Evolutionary conservation across 768 basidiomycete species (phyloP).

Genomic region (Wakefieldia striispora): DNA sequence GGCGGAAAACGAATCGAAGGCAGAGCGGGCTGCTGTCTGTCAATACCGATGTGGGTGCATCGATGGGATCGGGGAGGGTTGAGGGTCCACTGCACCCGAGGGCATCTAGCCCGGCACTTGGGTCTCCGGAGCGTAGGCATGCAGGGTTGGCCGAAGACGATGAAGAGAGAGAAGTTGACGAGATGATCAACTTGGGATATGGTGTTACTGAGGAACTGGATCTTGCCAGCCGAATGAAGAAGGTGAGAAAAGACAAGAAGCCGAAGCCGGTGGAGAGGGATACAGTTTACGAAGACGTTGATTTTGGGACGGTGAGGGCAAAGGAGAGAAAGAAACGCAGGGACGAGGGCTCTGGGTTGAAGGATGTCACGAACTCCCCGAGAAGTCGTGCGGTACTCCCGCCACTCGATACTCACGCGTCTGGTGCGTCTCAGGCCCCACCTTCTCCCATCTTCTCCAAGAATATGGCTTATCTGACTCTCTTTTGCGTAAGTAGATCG

Average conservation of each 20-base stretch:
- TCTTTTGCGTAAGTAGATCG: conserved; percentile 27
- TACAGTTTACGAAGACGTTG: conserved; percentile 20
- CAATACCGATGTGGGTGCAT: conserved; percentile 29
- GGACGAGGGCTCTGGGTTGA: conserved; percentile 39
- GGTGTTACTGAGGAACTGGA: conserved; percentile 16
- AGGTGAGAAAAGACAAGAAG: conserved; percentile 42
- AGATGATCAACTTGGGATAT: conserved; percentile 18
- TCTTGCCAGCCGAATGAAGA: conserved; percentile 31
- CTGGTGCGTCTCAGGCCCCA: conserved; percentile 29
- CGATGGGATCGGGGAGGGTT: conserved; percentile 22
- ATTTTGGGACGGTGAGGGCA: conserved; percentile 24
- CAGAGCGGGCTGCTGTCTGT: conserved; percentile 57
- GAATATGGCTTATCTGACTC: conserved; percentile 14
- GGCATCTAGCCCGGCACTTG: conserved; percentile 67
- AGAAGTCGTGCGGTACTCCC: conserved; percentile 35
- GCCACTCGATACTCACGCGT: conserved; percentile 35
- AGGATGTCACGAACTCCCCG: conserved; percentile 65
- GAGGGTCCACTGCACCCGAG: conserved; percentile 46
- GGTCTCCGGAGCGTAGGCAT: conserved; percentile 54
- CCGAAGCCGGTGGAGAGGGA: conserved; percentile 20
- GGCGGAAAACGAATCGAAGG: conserved; percentile 29
- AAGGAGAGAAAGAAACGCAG: conserved; percentile 43
- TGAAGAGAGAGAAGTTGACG: conserved; percentile 46
- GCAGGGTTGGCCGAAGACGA: conserved; percentile 57
- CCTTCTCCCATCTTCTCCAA: not conserved